Conservation (phyloP, 768 basidiomycete species). For the Leccinum olivaceopallidum region DNA sequence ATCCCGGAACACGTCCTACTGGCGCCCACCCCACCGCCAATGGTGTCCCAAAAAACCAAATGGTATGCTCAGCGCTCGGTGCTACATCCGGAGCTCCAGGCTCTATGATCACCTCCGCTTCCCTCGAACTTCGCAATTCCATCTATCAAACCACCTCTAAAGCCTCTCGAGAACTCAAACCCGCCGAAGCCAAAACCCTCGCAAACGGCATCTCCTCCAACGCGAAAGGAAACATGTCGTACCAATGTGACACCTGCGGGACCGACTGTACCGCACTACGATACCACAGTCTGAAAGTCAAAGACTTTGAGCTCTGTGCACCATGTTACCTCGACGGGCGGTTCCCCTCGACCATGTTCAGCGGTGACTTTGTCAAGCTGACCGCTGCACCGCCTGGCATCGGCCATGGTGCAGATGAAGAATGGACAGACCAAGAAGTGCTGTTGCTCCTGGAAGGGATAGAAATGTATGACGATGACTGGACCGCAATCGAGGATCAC, state of each 20-base stretch:
- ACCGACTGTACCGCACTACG: slow-evolving; percentile 86
- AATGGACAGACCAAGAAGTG: slow-evolving; percentile 92
- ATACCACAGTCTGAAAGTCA: slow-evolving; percentile 92
- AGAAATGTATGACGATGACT: slow-evolving; percentile 98
- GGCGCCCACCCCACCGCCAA: slow-evolving; percentile 48
- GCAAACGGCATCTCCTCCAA: slow-evolving; percentile 50
- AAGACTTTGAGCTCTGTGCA: slow-evolving; percentile 87
- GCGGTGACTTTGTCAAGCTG: slow-evolving; percentile 94
- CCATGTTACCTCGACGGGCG: slow-evolving; percentile 96
- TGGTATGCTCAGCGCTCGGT: slow-evolving; percentile 19
- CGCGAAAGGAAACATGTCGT: slow-evolving; percentile 51
- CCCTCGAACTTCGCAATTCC: slow-evolving; percentile 82
- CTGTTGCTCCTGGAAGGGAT: slow-evolving; percentile 90
- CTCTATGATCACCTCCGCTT: slow-evolving; percentile 48
- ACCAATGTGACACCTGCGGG: slow-evolving; percentile 92
- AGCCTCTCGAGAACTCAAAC: slow-evolving; percentile 67
- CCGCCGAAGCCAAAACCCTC: slow-evolving; percentile 67
- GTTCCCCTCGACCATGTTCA: slow-evolving; percentile 95
- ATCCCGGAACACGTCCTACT: slow-evolving; percentile 69
- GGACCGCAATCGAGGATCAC: slow-evolving; percentile 90
- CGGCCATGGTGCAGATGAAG: slow-evolving; percentile 48
- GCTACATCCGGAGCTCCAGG: slow-evolving; percentile 18
- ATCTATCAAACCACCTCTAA: slow-evolving; percentile 90
- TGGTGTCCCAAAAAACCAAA: slow-evolving; percentile 43
- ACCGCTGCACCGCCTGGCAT: slow-evolving; percentile 40